A percentile compares a stretch with the other conserved stretches of the same genome.
phyloP scores from a whole-genome alignment of 441 rosid species.

The Populus hybrid region DNA sequence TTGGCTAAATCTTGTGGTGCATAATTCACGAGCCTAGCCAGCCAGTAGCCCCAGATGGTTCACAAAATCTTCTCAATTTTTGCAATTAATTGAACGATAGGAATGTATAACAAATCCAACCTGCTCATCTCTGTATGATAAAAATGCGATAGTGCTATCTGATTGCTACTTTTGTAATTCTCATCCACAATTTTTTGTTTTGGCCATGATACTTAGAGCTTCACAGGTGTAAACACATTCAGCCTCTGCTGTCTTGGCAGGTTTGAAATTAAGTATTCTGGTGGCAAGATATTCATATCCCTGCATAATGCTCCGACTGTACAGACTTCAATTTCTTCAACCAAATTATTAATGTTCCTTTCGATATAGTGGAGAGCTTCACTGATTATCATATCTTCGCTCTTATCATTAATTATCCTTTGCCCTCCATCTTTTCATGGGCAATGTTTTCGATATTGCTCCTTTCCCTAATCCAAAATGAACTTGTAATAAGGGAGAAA shows the following conservation, averaged over 20 bases:
- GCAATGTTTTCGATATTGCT: too few relatives aligned
- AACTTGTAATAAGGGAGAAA: too few relatives aligned
- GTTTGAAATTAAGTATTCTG: too few relatives aligned
- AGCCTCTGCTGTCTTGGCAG: neutral
- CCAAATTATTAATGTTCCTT: too few relatives aligned
- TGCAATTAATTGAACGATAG: constrained; percentile 1
- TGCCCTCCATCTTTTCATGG: too few relatives aligned
- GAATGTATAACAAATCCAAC: neutral
- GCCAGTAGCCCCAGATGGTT: neutral
- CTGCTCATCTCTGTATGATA: neutral
- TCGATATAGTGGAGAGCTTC: too few relatives aligned
- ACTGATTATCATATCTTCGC: too few relatives aligned
- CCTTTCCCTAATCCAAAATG: too few relatives aligned
- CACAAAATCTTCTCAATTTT: neutral
- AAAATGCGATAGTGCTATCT: neutral
- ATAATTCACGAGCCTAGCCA: neutral
- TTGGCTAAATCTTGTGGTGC: neutral
- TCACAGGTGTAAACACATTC: neutral
- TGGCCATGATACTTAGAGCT: neutral
- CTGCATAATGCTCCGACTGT: neutral
- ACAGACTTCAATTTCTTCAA: too few relatives aligned
- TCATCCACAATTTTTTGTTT: constrained; percentile 6
- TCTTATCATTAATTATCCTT: too few relatives aligned
- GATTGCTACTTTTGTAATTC: constrained; percentile 7
- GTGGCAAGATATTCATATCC: neutral